Evolutionary conservation across 257 asterid genomes (phyloP).

Genomic region (Ligustrum vulgare): DNA sequence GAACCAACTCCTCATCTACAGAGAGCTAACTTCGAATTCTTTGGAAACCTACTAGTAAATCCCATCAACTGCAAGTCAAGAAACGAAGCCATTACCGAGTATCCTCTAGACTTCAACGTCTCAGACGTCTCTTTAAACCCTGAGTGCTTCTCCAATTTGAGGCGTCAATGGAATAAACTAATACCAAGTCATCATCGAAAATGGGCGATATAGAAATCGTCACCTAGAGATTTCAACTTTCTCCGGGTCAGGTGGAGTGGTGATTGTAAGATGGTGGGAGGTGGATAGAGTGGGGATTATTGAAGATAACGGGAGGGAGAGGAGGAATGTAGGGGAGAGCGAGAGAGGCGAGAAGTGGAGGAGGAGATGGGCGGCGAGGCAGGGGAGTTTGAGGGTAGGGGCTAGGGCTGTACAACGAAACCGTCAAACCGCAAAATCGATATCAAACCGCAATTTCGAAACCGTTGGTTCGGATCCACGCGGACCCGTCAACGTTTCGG

Average conservation of each 20-base stretch:
- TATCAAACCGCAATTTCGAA: no score
- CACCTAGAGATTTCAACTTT: constrained; percentile 46
- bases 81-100: constrained; percentile 61
- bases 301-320: constrained; percentile 57
- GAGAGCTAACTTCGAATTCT: constrained; percentile 52
- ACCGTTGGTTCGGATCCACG: no score
- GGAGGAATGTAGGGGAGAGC: constrained; percentile 57
- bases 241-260: constrained; percentile 29
- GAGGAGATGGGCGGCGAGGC: constrained; percentile 48
- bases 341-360: constrained; percentile 75
- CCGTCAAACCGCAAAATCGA: no score
- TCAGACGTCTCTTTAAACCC: constrained; percentile 47
- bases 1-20: constrained; percentile 45
- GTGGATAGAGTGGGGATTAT: constrained; percentile 64
- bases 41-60: constrained; percentile 16
- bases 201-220: constrained; percentile 42
- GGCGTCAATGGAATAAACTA: constrained; percentile 57
- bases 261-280: constrained; percentile 43
- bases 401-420: no score
- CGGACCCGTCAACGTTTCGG: no score
- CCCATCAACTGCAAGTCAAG: constrained; percentile 74
- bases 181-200: constrained; percentile 64
- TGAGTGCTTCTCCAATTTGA: constrained; percentile 37
- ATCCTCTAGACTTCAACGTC: constrained; percentile 60
- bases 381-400: constrained; percentile 34